Evolutionary conservation across 2,329 filamentous ascomycete genomes (phyloP).

Genomic region (Penicillium italicum): DNA sequence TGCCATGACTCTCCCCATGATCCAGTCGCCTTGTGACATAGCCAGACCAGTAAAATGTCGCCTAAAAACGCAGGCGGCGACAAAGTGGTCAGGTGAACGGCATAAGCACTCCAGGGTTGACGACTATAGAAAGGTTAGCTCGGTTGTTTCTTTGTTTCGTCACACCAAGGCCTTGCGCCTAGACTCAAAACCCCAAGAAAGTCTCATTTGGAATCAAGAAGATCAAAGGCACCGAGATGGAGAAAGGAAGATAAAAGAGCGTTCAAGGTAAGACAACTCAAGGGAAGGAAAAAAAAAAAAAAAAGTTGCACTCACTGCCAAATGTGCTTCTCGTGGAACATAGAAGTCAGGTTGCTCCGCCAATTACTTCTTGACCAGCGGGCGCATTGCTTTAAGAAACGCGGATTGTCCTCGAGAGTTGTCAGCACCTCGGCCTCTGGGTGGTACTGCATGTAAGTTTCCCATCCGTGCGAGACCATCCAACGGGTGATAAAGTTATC

Average conservation of each 20-base stretch:
- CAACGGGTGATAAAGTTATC: slow-evolving; percentile 98
- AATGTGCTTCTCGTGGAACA: slow-evolving; percentile 77
- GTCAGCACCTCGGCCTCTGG: slow-evolving; percentile 87
- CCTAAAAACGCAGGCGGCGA: slow-evolving; percentile 79
- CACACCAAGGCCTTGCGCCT: background rate
- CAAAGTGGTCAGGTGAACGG: slow-evolving; percentile 86
- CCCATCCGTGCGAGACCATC: slow-evolving; percentile 88
- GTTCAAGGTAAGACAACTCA: background rate
- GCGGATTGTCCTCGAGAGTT: slow-evolving; percentile 81
- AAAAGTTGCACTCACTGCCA: slow-evolving; percentile 66
- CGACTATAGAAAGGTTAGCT: slow-evolving; percentile 55
- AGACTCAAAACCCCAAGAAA: no score
- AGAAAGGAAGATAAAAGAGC: slow-evolving; percentile 5
- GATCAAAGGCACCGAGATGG: background rate
- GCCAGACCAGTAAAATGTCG: slow-evolving; percentile 68
- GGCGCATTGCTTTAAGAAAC: slow-evolving; percentile 89
- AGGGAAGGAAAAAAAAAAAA: slow-evolving; percentile 4
- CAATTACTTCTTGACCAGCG: slow-evolving; percentile 97
- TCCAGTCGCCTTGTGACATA: slow-evolving; percentile 66
- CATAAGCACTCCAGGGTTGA: slow-evolving; percentile 91
- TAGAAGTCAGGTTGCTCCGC: slow-evolving; percentile 91
- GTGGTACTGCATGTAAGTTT: slow-evolving; percentile 94
- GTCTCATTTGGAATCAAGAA: background rate
- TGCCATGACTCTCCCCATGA: slow-evolving; percentile 56
- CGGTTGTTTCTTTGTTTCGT: slow-evolving; percentile 1